A percentile compares a stretch with the other conserved stretches of the same genome.
These are phyloP conservation scores for Aphanomyces stellatus DNA, from an alignment of 352 stramenopile genomes.

Conservation along the genomic window DNA sequence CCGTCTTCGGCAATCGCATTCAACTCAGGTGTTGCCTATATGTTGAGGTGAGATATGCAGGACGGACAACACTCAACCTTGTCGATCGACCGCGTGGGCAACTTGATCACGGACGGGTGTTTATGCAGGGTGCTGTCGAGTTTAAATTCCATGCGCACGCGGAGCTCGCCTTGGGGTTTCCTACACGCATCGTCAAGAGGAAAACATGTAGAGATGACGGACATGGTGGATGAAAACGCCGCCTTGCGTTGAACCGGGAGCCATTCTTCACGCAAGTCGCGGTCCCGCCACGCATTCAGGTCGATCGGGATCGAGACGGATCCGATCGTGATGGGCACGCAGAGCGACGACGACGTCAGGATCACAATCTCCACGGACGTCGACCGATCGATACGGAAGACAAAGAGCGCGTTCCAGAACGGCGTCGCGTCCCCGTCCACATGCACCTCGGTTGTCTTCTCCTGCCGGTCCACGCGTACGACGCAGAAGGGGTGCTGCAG, in stretches of 20 bases:
- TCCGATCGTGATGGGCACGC: not conserved
- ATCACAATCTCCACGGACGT: not conserved
- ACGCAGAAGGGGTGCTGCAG: slow-evolving; percentile 17
- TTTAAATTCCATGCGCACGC: slow-evolving; percentile 10
- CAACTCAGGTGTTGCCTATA: too few species aligned
- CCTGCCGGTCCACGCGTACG: not conserved
- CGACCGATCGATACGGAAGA: not conserved
- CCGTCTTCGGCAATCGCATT: too few species aligned
- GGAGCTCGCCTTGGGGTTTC: not conserved
- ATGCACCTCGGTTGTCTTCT: slow-evolving; percentile 2
- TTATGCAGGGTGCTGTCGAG: not conserved
- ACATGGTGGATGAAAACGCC: not conserved
- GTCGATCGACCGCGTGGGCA: too few species aligned
- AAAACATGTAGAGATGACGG: not conserved
- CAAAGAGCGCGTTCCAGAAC: slow-evolving; percentile 20
- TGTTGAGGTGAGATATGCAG: too few species aligned
- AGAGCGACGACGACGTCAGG: not conserved
- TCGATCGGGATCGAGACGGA: not conserved
- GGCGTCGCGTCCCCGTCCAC: slow-evolving; percentile 4
- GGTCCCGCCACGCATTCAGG: not conserved
- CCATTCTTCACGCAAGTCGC: not conserved
- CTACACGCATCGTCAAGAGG: not conserved
- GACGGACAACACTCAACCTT: too few species aligned
- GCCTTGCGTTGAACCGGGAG: slow-evolving; percentile 1
- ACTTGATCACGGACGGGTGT: not conserved